A percentile compares a stretch with the other conserved stretches of the same genome.
These are phyloP conservation scores for Arthrobotrys conoides DNA, from an alignment of 2,329 filamentous ascomycete species.

Conservation along the genomic window DNA sequence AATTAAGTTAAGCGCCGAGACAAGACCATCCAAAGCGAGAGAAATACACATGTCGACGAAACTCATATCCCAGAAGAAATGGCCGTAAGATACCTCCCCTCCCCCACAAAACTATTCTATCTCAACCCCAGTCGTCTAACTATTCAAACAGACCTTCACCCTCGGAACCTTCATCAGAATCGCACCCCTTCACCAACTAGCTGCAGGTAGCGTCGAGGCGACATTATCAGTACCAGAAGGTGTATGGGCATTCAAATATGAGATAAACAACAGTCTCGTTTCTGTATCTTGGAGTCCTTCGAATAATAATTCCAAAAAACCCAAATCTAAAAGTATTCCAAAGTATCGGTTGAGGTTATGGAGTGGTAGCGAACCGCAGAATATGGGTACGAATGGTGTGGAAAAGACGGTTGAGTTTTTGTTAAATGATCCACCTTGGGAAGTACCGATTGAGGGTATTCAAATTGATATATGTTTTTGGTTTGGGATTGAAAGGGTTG, in stretches of 20 bases:
- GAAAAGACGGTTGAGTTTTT: not conserved
- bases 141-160: not conserved
- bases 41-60: too few species aligned
- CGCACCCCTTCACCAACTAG: not conserved
- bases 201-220: not conserved
- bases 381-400: not conserved
- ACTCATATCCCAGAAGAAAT: too few species aligned
- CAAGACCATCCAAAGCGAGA: too few species aligned
- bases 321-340: not conserved
- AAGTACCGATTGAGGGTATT: not conserved
- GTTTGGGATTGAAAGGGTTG: slow-evolving; percentile 9
- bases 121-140: too few species aligned
- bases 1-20: too few species aligned
- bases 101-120: too few species aligned
- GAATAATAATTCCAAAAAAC: not conserved
- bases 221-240: not conserved
- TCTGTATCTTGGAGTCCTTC: not conserved
- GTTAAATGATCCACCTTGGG: not conserved
- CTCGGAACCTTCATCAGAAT: slow-evolving; percentile 1
- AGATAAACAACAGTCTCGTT: not conserved
- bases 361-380: not conserved
- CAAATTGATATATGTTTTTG: not conserved
- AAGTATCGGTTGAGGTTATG: not conserved
- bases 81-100: too few species aligned
- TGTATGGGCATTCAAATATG: slow-evolving; percentile 10